phyloP scores from a whole-genome alignment of 768 basidiomycete genomes.

The Cystobasidium onofrii region DNA sequence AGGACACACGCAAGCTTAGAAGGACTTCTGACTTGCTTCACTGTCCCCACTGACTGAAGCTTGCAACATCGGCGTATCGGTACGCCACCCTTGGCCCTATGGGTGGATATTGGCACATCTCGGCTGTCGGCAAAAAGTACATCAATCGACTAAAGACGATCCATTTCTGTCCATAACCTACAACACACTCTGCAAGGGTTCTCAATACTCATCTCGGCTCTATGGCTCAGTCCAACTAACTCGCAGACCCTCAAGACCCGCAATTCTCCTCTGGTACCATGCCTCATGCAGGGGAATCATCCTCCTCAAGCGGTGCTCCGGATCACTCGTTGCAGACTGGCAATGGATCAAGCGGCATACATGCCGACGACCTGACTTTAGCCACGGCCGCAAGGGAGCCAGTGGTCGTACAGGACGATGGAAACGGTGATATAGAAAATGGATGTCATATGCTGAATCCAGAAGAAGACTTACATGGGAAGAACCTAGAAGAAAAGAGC shows the following conservation, averaged over 20 bases:
- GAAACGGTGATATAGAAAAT: not conserved
- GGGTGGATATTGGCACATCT: no score
- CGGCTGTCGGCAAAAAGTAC: no score
- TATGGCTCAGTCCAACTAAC: no score
- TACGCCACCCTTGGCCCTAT: no score
- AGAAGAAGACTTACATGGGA: not conserved
- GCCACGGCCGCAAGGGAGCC: not conserved
- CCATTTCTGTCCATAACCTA: not conserved
- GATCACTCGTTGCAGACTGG: no score
- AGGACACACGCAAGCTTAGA: no score
- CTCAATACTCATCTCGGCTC: no score
- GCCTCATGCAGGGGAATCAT: not conserved
- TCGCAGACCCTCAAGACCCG: not conserved
- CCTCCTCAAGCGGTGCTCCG: not conserved
- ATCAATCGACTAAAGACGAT: not conserved
- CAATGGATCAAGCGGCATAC: not conserved
- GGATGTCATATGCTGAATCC: not conserved
- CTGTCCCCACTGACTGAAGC: no score
- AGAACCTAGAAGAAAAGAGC: not conserved
- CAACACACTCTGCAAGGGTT: no score
- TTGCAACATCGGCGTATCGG: no score
- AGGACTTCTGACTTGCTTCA: no score
- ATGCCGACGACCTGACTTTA: not conserved
- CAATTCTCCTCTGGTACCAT: not conserved
- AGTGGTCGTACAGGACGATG: not conserved